Percentiles rank a stretch among this genome's conserved stretches.
Evolutionary conservation across 2,329 filamentous ascomycete species (phyloP).

Genomic region (Didymella pinodella): DNA sequence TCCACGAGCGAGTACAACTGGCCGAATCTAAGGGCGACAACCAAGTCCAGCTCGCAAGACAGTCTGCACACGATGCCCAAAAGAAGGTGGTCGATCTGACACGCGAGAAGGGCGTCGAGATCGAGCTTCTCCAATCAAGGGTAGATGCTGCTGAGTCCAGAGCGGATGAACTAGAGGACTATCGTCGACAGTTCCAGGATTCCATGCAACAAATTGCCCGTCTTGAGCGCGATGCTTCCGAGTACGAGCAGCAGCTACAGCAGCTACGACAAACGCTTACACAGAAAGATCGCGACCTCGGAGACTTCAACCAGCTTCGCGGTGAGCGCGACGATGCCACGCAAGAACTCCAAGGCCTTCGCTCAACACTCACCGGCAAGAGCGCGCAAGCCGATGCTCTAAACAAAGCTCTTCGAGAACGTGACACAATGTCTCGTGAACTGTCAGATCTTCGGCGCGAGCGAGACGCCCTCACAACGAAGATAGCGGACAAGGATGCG

Average conservation of each 20-base stretch:
- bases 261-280: conserved; percentile 41
- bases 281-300: conserved; percentile 44
- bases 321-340: conserved; percentile 47
- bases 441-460: conserved; percentile 44
- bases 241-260: conserved; percentile 45
- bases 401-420: conserved; percentile 40
- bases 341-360: conserved; percentile 42
- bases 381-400: conserved; percentile 43
- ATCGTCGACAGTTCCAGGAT: conserved; percentile 46
- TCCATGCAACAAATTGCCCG: conserved; percentile 46
- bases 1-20: conserved; percentile 52
- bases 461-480: conserved; percentile 37
- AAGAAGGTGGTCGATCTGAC: conserved; percentile 49
- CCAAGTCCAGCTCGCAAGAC: conserved; percentile 51
- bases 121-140: conserved; percentile 47
- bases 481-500: conserved; percentile 41
- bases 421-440: conserved; percentile 39
- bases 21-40: conserved; percentile 53
- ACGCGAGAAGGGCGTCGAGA: conserved; percentile 50
- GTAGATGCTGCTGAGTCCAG: conserved; percentile 47
- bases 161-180: conserved; percentile 49
- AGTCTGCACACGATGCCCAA: conserved; percentile 50
- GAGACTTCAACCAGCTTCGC: conserved; percentile 35
- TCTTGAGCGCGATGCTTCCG: conserved; percentile 38
- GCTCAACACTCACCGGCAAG: conserved; percentile 40